phyloP scores from a whole-genome alignment of 768 basidiomycete genomes.

The Mycena amicta region DNA sequence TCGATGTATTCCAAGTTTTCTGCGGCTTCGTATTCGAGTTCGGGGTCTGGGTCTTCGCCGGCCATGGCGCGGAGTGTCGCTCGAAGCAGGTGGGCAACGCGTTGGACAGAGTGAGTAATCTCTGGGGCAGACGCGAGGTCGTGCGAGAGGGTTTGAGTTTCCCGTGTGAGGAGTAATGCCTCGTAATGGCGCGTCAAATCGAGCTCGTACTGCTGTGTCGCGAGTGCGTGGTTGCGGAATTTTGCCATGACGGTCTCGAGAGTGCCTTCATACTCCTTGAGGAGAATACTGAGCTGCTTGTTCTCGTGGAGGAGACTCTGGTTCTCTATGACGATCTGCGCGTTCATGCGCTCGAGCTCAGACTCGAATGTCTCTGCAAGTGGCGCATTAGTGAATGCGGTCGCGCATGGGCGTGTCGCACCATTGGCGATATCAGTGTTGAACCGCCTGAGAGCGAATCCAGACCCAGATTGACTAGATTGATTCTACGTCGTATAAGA shows the following conservation, averaged over 20 bases:
- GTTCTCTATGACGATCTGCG: slow-evolving; percentile 91
- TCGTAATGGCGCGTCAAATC: slow-evolving; percentile 92
- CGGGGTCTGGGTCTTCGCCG: slow-evolving; percentile 54
- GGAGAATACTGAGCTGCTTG: slow-evolving; percentile 82
- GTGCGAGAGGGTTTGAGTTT: slow-evolving; percentile 54
- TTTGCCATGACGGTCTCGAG: slow-evolving; percentile 97
- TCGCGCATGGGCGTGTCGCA: slow-evolving; percentile 31
- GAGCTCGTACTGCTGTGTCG: slow-evolving; percentile 90
- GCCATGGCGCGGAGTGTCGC: slow-evolving; percentile 69
- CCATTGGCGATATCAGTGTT: slow-evolving; percentile 89
- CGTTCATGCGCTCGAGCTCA: slow-evolving; percentile 87
- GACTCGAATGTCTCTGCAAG: slow-evolving; percentile 86
- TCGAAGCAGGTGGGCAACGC: slow-evolving; percentile 71
- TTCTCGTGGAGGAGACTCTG: slow-evolving; percentile 92
- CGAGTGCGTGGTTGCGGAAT: slow-evolving; percentile 89
- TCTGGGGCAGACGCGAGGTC: slow-evolving; percentile 63
- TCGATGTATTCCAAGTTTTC: slow-evolving; percentile 30
- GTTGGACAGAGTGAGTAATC: slow-evolving; percentile 66
- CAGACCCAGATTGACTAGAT: slow-evolving; percentile 68
- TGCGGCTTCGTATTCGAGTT: slow-evolving; percentile 40
- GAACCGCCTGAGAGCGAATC: slow-evolving; percentile 79
- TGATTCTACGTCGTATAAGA: slow-evolving; percentile 56
- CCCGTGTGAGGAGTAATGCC: slow-evolving; percentile 67
- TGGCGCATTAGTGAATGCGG: slow-evolving; percentile 31
- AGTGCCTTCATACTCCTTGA: slow-evolving; percentile 94